Evolutionary conservation across 768 basidiomycete species (phyloP).

Genomic region (Russula emetica): DNA sequence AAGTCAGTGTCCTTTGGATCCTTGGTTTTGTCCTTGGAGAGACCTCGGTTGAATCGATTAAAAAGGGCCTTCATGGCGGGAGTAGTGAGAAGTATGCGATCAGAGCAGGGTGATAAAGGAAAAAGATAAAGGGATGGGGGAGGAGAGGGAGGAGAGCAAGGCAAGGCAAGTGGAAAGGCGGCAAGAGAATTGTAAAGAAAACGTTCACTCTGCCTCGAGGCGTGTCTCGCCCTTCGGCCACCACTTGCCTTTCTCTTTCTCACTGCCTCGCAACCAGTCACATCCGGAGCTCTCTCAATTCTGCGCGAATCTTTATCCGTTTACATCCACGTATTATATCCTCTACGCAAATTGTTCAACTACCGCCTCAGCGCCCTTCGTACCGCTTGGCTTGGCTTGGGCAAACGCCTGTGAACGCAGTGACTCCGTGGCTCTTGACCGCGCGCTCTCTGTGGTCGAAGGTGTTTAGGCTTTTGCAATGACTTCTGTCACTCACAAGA

Average conservation of each 20-base stretch:
- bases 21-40: constrained; percentile 61
- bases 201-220: constrained; percentile 23
- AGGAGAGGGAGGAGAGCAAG: constrained; percentile 19
- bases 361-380: constrained; percentile 67
- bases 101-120: constrained; percentile 19
- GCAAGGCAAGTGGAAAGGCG: constrained; percentile 24
- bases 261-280: constrained; percentile 49
- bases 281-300: constrained; percentile 9
- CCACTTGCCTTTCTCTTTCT: constrained; percentile 32
- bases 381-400: constrained; percentile 46
- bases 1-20: constrained; percentile 37
- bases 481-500: constrained; percentile 49
- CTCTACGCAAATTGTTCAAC: constrained; percentile 55
- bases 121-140: constrained; percentile 29
- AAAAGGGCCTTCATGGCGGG: constrained; percentile 78
- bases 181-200: constrained; percentile 14
- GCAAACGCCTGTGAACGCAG: constrained; percentile 63
- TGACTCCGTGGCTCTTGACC: constrained; percentile 61
- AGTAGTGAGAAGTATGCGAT: constrained; percentile 15
- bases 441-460: constrained; percentile 53
- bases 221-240: not conserved
- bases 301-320: not conserved
- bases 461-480: constrained; percentile 53
- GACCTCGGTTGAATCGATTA: constrained; percentile 64
- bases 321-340: constrained; percentile 47